Evolutionary conservation across 2,329 filamentous ascomycete species (phyloP).

Genomic region (Trichocomaceae sp.): DNA sequence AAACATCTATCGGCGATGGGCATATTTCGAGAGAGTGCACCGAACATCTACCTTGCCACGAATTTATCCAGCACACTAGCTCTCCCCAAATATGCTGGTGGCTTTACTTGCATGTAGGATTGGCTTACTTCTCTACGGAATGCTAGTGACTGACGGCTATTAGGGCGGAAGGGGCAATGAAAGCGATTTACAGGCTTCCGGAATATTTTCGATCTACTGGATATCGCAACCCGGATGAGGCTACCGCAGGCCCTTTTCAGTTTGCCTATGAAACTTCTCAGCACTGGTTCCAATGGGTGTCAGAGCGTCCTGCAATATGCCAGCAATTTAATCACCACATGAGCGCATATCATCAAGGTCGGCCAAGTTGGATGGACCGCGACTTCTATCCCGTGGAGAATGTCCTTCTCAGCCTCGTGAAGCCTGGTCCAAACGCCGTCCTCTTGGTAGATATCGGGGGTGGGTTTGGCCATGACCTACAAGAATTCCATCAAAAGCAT

Average conservation of each 20-base stretch:
- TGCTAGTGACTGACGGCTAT: too few species aligned
- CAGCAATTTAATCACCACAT: conserved; percentile 7
- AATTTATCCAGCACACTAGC: conserved; percentile 26
- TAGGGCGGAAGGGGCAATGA: too few species aligned
- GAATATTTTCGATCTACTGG: not conserved
- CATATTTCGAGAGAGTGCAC: conserved; percentile 26
- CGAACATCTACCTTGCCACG: conserved; percentile 28
- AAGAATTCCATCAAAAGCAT: conserved; percentile 32
- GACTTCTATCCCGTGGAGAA: not conserved
- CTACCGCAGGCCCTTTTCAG: not conserved
- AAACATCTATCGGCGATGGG: conserved; percentile 33
- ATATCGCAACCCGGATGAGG: not conserved
- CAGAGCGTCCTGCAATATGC: not conserved
- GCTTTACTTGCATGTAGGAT: conserved; percentile 24
- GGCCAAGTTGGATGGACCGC: conserved; percentile 6
- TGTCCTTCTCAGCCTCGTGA: too few species aligned
- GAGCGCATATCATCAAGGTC: conserved; percentile 4
- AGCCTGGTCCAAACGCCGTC: too few species aligned
- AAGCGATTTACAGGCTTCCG: not conserved
- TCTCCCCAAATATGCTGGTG: conserved; percentile 19
- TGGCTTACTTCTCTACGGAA: not conserved
- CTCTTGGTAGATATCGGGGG: too few species aligned
- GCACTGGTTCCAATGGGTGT: not conserved
- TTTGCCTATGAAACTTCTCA: conserved; percentile 2
- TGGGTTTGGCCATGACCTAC: conserved; percentile 10